Percentiles rank a stretch among this genome's conserved stretches.
These are phyloP conservation scores for Sarocladiaceae sp. DNA, from an alignment of 2,329 filamentous ascomycete genomes.

Conservation along the genomic window DNA sequence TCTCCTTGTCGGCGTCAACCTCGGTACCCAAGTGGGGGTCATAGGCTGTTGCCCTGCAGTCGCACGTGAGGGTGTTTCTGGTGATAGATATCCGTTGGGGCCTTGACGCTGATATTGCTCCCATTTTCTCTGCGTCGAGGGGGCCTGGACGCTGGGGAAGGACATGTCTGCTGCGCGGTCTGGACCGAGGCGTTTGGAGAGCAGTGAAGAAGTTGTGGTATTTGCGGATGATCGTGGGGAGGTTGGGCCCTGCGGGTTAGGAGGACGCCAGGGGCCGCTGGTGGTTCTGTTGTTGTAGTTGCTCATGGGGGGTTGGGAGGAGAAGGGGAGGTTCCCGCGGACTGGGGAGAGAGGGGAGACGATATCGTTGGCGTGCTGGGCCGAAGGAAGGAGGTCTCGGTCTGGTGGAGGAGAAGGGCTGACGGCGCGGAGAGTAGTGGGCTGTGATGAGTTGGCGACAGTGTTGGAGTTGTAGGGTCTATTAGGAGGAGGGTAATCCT, in stretches of 20 bases:
- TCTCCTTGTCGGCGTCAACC: constrained; percentile 58
- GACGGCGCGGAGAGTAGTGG: constrained; percentile 31
- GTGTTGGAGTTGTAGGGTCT: constrained; percentile 10
- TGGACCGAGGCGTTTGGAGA: constrained; percentile 46
- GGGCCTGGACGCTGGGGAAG: constrained; percentile 19
- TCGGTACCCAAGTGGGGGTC: constrained; percentile 54
- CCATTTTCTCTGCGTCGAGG: background rate
- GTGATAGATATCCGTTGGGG: background rate
- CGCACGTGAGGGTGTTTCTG: constrained; percentile 24
- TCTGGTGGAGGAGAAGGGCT: constrained; percentile 21
- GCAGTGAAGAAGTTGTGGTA: constrained; percentile 34
- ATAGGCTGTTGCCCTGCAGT: constrained; percentile 18
- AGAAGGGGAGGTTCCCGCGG: background rate
- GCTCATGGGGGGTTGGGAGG: no score
- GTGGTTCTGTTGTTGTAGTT: no score
- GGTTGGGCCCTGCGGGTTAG: constrained; percentile 6
- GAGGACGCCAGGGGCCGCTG: constrained; percentile 3
- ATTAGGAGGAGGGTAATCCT: background rate
- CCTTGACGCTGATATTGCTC: background rate
- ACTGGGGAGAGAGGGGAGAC: constrained; percentile 5
- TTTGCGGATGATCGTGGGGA: constrained; percentile 12
- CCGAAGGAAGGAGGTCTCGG: constrained; percentile 15
- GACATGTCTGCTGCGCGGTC: constrained; percentile 42
- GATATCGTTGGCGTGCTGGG: background rate
- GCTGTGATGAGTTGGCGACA: constrained; percentile 21